Evolutionary conservation across 2,329 filamentous ascomycete genomes (phyloP), one percentile per base, ranked within the genome.

Genomic region (Aspergillus clavatus): DNA sequence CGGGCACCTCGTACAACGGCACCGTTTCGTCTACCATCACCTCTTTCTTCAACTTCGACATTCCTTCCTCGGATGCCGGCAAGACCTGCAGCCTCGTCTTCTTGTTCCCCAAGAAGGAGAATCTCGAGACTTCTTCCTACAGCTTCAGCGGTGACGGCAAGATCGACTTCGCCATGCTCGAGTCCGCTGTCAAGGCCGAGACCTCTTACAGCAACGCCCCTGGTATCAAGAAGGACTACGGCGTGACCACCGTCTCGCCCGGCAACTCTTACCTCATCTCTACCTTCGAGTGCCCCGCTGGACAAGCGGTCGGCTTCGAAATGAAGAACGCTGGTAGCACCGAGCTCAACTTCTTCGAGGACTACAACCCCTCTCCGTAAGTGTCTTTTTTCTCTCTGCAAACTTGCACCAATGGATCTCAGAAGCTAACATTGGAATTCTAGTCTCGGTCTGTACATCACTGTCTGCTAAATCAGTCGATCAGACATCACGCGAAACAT

Each of bases 1-100:
- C 67, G 35, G 81, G 81, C 6, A 80, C 75, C 2, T 73, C 72
- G 1, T 77, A 71, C 66, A 76, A 78, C 51, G 82, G 80, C 42
- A 73, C 74, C 8, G 70, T 84, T 28, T 77, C 76, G 10, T 64
- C 71, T 14, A 69, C 65, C 16, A 63, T 78, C 39, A 78, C 77
- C 7, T 76, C 77, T 10, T 76, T 86, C 58, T 86, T 83, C 76
- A 84, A 84, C 70, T 87, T 87, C 66, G 81, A 84, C 58, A 78
- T 87, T 35, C 78, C 78, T 1, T 50, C 64, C 3, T 64, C 67
- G 4, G 74, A 80, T 54, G 55, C 69, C 7, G 79, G 78, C 54
- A 79, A 80, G 66, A 78, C 78, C 57, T 87, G 83, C 69, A 77
- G 73, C 44, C 69, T 86, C 7, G 69, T 82, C 45, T 87, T 87